Evolutionary conservation across 345 rosid species (phyloP).

Genomic region (Arabis hirsuta): DNA sequence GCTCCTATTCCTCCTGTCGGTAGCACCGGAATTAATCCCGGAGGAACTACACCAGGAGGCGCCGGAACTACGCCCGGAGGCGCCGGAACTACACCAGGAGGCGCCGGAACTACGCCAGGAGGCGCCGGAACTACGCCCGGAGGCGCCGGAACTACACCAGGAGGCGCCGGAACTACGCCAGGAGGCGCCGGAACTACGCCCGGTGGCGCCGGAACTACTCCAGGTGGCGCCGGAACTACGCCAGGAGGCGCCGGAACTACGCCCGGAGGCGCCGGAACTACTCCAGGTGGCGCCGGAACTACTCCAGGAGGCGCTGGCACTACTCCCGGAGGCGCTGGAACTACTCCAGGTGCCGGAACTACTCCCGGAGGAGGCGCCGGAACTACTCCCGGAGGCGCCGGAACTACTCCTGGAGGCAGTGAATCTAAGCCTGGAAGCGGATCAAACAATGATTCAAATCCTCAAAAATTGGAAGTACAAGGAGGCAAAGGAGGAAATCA

Average conservation of each 20-base stretch:
- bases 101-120: background rate
- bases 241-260: too few relatives aligned
- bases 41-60: background rate
- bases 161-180: background rate
- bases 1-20: slow-evolving; percentile 22
- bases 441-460: slow-evolving; percentile 1
- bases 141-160: background rate
- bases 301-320: too few relatives aligned
- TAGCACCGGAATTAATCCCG: background rate
- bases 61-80: background rate
- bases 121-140: too few relatives aligned
- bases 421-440: background rate
- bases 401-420: too few relatives aligned
- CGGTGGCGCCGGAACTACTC: background rate
- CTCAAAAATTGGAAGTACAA: slow-evolving; percentile 22
- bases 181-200: too few relatives aligned
- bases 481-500: slow-evolving; percentile 35
- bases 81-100: too few relatives aligned
- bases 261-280: background rate
- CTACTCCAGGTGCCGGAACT: too few relatives aligned
- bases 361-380: too few relatives aligned
- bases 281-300: too few relatives aligned
- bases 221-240: too few relatives aligned
- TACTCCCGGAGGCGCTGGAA: background rate
- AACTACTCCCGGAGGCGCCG: too few relatives aligned